A percentile compares a stretch with the other conserved stretches of the same genome.
phyloP scores from a whole-genome alignment of 2,329 filamentous ascomycete genomes.

The Graphilbum fragrans region DNA sequence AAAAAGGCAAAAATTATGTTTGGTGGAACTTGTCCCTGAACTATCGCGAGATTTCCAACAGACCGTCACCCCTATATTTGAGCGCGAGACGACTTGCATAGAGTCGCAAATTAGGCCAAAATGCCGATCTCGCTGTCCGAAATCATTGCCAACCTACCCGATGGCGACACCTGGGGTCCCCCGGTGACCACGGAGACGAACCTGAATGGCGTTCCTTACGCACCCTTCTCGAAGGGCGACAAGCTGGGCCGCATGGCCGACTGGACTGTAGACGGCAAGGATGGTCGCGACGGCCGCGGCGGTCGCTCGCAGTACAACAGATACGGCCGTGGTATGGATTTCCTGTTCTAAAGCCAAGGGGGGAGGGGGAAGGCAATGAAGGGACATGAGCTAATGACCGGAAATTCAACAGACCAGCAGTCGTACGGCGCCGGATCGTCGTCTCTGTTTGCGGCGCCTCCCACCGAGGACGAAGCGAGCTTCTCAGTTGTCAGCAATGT shows the following conservation, averaged over 20 bases:
- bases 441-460: constrained; percentile 79
- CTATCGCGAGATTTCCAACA: too few species aligned
- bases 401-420: constrained; percentile 61
- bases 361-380: too few species aligned
- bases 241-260: constrained; percentile 98
- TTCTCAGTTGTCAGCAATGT: constrained; percentile 98
- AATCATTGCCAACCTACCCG: constrained; percentile 59
- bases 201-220: constrained; percentile 89
- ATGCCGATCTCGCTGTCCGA: constrained; percentile 29
- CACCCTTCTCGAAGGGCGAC: constrained; percentile 96
- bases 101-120: neutral
- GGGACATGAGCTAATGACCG: too few species aligned
- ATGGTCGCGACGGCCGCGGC: constrained; percentile 56
- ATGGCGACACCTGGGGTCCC: constrained; percentile 80
- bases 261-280: constrained; percentile 89
- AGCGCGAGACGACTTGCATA: too few species aligned
- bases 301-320: constrained; percentile 83
- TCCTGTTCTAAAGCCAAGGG: too few species aligned
- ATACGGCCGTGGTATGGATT: constrained; percentile 78
- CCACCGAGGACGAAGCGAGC: constrained; percentile 87
- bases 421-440: constrained; percentile 86
- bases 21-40: too few species aligned
- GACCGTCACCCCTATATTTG: too few species aligned
- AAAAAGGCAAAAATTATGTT: neutral
- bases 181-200: constrained; percentile 73